Evolutionary conservation across 495 filamentous ascomycete genomes (phyloP).

Genomic region (Penicillium roqueforti): DNA sequence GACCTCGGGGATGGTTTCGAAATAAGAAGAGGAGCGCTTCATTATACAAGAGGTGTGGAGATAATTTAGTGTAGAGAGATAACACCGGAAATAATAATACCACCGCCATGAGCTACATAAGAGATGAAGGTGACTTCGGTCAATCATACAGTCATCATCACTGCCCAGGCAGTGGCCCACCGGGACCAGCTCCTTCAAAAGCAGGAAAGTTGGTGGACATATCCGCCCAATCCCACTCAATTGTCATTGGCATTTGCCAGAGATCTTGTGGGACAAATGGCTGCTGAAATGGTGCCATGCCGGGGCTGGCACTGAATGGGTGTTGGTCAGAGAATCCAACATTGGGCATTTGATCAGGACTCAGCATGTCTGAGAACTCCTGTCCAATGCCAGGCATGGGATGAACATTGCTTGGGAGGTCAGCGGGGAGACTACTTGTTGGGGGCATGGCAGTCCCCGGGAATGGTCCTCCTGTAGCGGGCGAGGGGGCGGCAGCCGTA

Average conservation of each 20-base stretch:
- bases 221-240: slow-evolving; percentile 99
- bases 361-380: slow-evolving; percentile 39
- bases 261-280: slow-evolving; percentile 95
- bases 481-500: slow-evolving; percentile 21
- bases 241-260: slow-evolving; percentile 92
- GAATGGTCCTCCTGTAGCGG: slow-evolving; percentile 28
- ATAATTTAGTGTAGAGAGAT: background rate
- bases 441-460: slow-evolving; percentile 35
- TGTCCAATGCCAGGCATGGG: slow-evolving; percentile 35
- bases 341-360: slow-evolving; percentile 37
- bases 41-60: slow-evolving; percentile 15
- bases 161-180: slow-evolving; percentile 22
- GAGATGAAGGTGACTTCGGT: background rate
- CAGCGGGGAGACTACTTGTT: slow-evolving; percentile 17
- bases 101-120: slow-evolving; percentile 4
- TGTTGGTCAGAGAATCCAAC: slow-evolving; percentile 43
- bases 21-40: slow-evolving; percentile 1
- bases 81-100: background rate
- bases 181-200: slow-evolving; percentile 30
- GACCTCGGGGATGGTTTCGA: background rate
- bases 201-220: slow-evolving; percentile 54
- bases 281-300: slow-evolving; percentile 67
- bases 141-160: slow-evolving; percentile 20
- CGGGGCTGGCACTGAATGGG: slow-evolving; percentile 36
- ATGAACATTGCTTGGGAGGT: slow-evolving; percentile 29